Percentiles rank a stretch among this genome's conserved stretches.
These are phyloP conservation scores for Dicorynia guianensis DNA, from an alignment of 306 rosid species.

Conservation along the genomic window DNA sequence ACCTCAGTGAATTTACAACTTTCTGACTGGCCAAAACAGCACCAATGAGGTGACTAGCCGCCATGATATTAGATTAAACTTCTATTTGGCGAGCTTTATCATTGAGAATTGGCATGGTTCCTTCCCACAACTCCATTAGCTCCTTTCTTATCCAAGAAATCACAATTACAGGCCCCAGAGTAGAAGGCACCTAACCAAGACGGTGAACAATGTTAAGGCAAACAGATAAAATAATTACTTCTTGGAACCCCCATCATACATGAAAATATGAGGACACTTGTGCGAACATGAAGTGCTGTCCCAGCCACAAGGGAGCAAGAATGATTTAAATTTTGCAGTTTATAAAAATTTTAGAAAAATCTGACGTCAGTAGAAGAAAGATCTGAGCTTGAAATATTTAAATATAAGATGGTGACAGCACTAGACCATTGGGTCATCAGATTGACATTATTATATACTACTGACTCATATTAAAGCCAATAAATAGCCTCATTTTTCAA, in stretches of 20 bases:
- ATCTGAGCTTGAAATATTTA: background rate
- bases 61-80: slow-evolving; percentile 52
- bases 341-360: background rate
- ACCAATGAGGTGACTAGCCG: slow-evolving; percentile 7
- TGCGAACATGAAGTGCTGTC: background rate
- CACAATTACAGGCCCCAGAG: slow-evolving; percentile 83
- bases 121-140: slow-evolving; percentile 90
- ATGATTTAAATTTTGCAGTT: background rate
- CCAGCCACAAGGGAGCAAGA: background rate
- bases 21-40: slow-evolving; percentile 43
- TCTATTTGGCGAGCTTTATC: slow-evolving; percentile 79
- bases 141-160: slow-evolving; percentile 86
- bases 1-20: slow-evolving; percentile 70
- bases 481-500: slow-evolving; percentile 1
- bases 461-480: background rate
- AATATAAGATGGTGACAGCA: background rate
- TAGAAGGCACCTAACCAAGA: slow-evolving; percentile 83
- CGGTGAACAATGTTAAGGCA: background rate
- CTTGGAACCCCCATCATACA: background rate
- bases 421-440: background rate
- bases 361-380: background rate
- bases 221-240: background rate
- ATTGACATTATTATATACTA: background rate
- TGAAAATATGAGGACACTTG: background rate
- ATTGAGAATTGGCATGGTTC: slow-evolving; percentile 55